A percentile compares a stretch with the other conserved stretches of the same genome.
These are phyloP conservation scores for Medicago truncatula DNA, from an alignment of 306 rosid genomes.

Conservation along the genomic window MtrunA17r5.0-ANR NC_053048.1:13942501-13943000, in stretches of 20 bases:
- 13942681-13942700: constrained; percentile 74
- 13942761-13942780: constrained; percentile 59
- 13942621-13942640: constrained; percentile 69
- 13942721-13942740: constrained; percentile 88
- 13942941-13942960: constrained; percentile 26
- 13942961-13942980: constrained; percentile 8
- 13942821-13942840: constrained; percentile 28
- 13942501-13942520: constrained; percentile 8
- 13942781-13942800: constrained; percentile 46
- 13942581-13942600: constrained; percentile 31
- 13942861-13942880: constrained; percentile 15
- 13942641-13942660: constrained; percentile 95
- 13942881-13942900: constrained; percentile 28
- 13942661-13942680: constrained; percentile 99
- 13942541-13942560: background rate
- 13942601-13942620: constrained; percentile 19
- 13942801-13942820: constrained; percentile 26
- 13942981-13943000: constrained; percentile 12
- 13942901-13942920: constrained; percentile 28
- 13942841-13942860: constrained; percentile 9
- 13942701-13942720: constrained; percentile 93
- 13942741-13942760: constrained; percentile 68
- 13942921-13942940: constrained; percentile 29
- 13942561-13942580: constrained; percentile 18
- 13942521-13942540: constrained; percentile 16